Conservation (phyloP, 2,329 filamentous ascomycete species). For the Sporothrix pseudoabietina region DNA sequence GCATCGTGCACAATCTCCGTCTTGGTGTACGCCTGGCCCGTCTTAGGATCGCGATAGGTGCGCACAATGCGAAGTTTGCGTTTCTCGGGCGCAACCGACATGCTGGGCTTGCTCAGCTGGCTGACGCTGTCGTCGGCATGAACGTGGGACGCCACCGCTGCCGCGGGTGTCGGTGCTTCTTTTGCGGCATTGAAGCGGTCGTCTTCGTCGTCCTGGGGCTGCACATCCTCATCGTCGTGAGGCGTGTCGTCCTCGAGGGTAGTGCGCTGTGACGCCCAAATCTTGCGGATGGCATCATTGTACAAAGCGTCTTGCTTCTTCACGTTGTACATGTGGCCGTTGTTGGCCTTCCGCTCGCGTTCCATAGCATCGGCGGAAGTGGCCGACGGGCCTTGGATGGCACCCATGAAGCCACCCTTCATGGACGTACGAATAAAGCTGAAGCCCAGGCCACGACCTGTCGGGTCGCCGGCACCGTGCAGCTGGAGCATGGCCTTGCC, state of each 20-base stretch:
- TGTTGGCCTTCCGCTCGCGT: conserved; percentile 83
- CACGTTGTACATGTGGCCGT: conserved; percentile 96
- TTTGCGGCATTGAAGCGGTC: conserved; percentile 72
- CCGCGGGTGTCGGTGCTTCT: conserved; percentile 51
- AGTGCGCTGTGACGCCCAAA: conserved; percentile 85
- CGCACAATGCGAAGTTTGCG: conserved; percentile 75
- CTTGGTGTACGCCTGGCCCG: conserved; percentile 63
- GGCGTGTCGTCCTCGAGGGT: conserved; percentile 74
- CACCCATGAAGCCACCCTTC: conserved; percentile 93
- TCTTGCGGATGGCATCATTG: conserved; percentile 84
- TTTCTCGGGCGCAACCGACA: conserved; percentile 65
- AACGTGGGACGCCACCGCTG: conserved; percentile 35
- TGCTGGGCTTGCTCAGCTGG: conserved; percentile 70
- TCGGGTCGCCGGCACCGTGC: conserved; percentile 92
- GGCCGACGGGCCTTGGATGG: conserved; percentile 66
- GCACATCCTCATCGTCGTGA: conserved; percentile 63
- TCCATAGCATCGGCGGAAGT: conserved; percentile 82
- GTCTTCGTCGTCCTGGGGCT: conserved; percentile 61
- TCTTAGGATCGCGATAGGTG: conserved; percentile 54
- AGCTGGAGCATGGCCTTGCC: conserved; percentile 97
- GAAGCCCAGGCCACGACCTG: conserved; percentile 88
- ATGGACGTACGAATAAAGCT: conserved; percentile 98
- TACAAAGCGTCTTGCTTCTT: conserved; percentile 91
- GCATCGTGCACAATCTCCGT: conserved; percentile 74
- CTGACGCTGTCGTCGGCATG: conserved; percentile 74